Evolutionary conservation across 2,329 filamentous ascomycete genomes (phyloP).

Genomic region (Phaeosphaeriaceae sp.): DNA sequence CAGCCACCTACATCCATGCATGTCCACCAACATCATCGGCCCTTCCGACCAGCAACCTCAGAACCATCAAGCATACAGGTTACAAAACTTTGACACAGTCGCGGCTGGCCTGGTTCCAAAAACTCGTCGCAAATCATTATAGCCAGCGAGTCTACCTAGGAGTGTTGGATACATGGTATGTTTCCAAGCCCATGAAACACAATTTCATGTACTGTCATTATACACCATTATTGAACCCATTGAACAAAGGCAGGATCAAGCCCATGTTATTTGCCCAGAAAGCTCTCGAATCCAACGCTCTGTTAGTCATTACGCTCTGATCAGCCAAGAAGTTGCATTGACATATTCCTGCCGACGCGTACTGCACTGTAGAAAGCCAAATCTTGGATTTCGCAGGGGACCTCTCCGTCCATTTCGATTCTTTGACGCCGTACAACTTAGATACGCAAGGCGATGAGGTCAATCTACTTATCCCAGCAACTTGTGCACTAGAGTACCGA

Average conservation of each 20-base stretch:
- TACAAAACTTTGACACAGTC: not conserved
- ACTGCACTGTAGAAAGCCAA: not conserved
- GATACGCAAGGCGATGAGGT: slow-evolving; percentile 2
- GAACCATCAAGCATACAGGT: not conserved
- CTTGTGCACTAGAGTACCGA: too few relatives aligned
- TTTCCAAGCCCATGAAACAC: not conserved
- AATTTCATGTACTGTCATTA: too few relatives aligned
- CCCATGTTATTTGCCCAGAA: too few relatives aligned
- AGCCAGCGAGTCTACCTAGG: too few relatives aligned
- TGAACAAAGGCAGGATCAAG: too few relatives aligned
- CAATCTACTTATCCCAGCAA: slow-evolving; percentile 7
- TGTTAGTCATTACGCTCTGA: slow-evolving; percentile 1
- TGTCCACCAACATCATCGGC: slow-evolving; percentile 3
- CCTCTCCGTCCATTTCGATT: not conserved
- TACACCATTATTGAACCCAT: too few relatives aligned
- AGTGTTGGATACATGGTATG: too few relatives aligned
- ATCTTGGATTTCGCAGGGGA: slow-evolving; percentile 4
- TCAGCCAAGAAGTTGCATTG: not conserved
- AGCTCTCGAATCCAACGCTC: slow-evolving; percentile 2
- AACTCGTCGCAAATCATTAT: slow-evolving; percentile 2
- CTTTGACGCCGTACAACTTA: not conserved
- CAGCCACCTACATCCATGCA: too few relatives aligned
- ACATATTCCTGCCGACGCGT: slow-evolving; percentile 2
- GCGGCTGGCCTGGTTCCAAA: slow-evolving; percentile 10
- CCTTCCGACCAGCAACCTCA: not conserved